phyloP scores from a whole-genome alignment of 2,329 filamentous ascomycete genomes.

The Aureobasidium sp. region DNA sequence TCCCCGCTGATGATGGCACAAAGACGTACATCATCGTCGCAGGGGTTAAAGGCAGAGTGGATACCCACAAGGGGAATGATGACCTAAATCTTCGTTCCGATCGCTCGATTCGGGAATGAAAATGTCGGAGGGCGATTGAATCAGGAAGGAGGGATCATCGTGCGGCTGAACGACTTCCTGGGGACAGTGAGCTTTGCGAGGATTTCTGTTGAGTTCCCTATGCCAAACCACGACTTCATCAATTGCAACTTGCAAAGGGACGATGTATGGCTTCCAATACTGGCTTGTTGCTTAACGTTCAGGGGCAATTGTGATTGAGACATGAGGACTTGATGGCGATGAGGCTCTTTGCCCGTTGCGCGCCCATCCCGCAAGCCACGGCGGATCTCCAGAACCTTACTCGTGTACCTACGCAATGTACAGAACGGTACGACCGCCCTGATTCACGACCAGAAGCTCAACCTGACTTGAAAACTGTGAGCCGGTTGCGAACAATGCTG shows the following conservation, averaged over 20 bases:
- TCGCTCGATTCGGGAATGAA: neutral
- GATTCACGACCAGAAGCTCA: neutral
- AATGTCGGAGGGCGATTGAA: neutral
- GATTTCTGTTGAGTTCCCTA: neutral
- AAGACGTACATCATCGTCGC: neutral
- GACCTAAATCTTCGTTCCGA: neutral
- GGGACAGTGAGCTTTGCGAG: neutral
- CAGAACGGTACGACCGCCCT: neutral
- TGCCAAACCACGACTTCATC: neutral
- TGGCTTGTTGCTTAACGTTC: neutral
- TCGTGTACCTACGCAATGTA: neutral
- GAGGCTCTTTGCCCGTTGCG: neutral
- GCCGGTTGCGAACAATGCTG: neutral
- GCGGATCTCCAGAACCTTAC: neutral
- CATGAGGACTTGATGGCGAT: neutral
- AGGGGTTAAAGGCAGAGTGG: neutral
- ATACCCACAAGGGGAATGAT: neutral
- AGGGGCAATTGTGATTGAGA: neutral
- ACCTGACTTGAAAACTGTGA: neutral
- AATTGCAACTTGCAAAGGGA: neutral
- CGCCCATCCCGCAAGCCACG: neutral
- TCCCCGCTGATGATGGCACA: neutral
- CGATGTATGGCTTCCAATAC: neutral
- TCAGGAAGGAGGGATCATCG: constrained; percentile 11
- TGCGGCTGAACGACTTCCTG: constrained; percentile 1